These are phyloP conservation scores for Penicillium sp. DNA, from an alignment of 2,329 filamentous ascomycete species.

Conservation along the genomic window DNA sequence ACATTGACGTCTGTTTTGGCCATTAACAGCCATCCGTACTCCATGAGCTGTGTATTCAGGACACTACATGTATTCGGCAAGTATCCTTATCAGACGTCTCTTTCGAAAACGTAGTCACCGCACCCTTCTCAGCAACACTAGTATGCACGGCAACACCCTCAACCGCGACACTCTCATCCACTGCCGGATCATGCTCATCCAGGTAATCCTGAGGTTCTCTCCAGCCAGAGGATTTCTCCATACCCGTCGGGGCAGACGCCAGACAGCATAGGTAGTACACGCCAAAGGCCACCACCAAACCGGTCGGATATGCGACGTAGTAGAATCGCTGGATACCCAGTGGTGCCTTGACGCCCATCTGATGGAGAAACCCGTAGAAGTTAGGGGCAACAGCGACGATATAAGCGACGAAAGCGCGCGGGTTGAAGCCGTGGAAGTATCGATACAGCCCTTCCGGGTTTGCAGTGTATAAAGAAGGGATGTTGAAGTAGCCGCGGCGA, in stretches of 20 bases:
- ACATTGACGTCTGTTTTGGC: too few species aligned
- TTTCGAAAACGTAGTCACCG: too few species aligned
- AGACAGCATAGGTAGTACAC: slow-evolving; percentile 17
- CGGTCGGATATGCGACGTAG: slow-evolving; percentile 56
- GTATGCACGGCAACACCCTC: too few species aligned
- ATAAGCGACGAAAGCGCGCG: slow-evolving; percentile 35
- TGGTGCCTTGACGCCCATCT: slow-evolving; percentile 41
- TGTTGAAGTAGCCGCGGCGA: slow-evolving; percentile 34
- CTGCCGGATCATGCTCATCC: slow-evolving; percentile 17
- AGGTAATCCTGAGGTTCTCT: slow-evolving; percentile 40
- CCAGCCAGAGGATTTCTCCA: slow-evolving; percentile 28
- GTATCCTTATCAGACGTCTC: too few species aligned
- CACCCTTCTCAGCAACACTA: too few species aligned
- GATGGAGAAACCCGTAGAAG: slow-evolving; percentile 44
- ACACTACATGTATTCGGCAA: too few species aligned
- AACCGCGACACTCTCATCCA: slow-evolving; percentile 1
- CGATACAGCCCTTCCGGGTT: slow-evolving; percentile 31
- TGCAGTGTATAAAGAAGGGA: slow-evolving; percentile 38
- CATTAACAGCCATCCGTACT: too few species aligned
- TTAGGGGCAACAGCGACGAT: slow-evolving; percentile 39
- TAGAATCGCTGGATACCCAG: slow-evolving; percentile 47
- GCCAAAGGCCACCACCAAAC: slow-evolving; percentile 36
- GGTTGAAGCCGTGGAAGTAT: slow-evolving; percentile 38
- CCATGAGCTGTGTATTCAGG: too few species aligned
- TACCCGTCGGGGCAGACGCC: slow-evolving; percentile 5